phyloP scores from a whole-genome alignment of 176 grass and related monocot species.

The Hordeum vulgare region MorexV3_pseudomolecules_assembly NC_058524.1:632032284-632032783 shows the following conservation, averaged over 20 bases:
- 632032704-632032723: neutral
- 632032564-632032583: neutral
- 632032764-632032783: neutral
- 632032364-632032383: neutral
- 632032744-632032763: neutral
- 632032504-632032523: too few species aligned
- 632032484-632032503: neutral
- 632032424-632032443: neutral
- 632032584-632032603: neutral
- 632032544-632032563: neutral
- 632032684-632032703: neutral
- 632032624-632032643: too few species aligned
- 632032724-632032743: slow-evolving; percentile 7
- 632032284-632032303: too few species aligned
- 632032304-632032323: too few species aligned
- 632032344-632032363: neutral
- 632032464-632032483: neutral
- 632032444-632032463: too few species aligned
- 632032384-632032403: neutral
- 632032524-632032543: neutral
- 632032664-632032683: too few species aligned
- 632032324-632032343: neutral
- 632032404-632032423: neutral
- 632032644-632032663: neutral
- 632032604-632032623: neutral